Conservation (phyloP, 192 early-diverging fungal species). For the Cetraspora pellucida region DNA sequence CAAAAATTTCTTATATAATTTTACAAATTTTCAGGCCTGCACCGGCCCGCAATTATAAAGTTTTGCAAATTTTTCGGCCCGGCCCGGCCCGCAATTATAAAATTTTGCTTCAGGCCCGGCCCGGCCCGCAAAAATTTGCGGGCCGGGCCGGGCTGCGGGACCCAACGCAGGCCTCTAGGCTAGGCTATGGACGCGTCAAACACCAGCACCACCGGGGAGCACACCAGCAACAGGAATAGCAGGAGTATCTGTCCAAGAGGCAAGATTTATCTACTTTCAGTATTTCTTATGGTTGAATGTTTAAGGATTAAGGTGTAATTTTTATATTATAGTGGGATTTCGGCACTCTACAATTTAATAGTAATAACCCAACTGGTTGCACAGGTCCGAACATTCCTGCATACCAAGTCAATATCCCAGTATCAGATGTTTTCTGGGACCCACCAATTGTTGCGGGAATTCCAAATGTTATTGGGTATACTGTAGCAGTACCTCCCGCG, state of each 20-base stretch:
- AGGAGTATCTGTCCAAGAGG: not conserved
- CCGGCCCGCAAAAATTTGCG: too few relatives aligned
- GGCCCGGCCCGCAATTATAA: too few relatives aligned
- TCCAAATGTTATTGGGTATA: conserved; percentile 12
- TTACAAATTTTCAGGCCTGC: too few relatives aligned
- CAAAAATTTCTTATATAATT: too few relatives aligned
- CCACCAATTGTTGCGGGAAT: not conserved
- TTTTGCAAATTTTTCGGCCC: too few relatives aligned
- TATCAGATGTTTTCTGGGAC: conserved; percentile 16
- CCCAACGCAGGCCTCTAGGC: too few relatives aligned
- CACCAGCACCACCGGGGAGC: not conserved
- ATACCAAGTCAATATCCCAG: conserved; percentile 1
- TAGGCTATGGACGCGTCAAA: conserved; percentile 5
- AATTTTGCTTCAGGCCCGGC: too few relatives aligned
- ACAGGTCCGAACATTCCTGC: not conserved
- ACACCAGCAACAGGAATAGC: not conserved
- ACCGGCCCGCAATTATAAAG: too few relatives aligned
- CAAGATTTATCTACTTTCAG: conserved; percentile 9
- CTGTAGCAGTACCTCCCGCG: not conserved
- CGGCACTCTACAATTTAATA: conserved; percentile 3
- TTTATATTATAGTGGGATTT: conserved; percentile 16
- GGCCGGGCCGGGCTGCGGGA: too few relatives aligned
- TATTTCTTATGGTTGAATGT: conserved; percentile 7
- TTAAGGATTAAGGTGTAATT: not conserved
- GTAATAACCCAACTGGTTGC: conserved; percentile 19